Conservation (phyloP, 768 basidiomycete genomes). For the Panaeolus papilionaceus region DNA sequence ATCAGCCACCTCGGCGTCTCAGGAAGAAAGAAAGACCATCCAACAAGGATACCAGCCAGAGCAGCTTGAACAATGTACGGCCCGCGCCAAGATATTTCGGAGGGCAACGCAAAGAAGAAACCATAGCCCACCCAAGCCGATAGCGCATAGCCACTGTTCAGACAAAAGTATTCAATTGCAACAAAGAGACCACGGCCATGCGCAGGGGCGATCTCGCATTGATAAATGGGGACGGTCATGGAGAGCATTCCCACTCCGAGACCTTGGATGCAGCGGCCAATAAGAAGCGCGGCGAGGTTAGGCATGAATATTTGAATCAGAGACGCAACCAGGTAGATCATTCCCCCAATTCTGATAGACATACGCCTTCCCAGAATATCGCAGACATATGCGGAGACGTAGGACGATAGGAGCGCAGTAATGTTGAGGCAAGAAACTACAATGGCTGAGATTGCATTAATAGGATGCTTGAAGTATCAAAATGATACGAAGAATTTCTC, state of each 20-base stretch:
- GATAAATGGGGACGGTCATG: slow-evolving; percentile 56
- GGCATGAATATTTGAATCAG: slow-evolving; percentile 57
- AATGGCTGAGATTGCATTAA: slow-evolving; percentile 41
- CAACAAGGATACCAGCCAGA: slow-evolving; percentile 51
- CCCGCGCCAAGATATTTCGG: slow-evolving; percentile 60
- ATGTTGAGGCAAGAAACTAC: slow-evolving; percentile 56
- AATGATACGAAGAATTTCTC: slow-evolving; percentile 17
- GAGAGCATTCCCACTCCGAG: slow-evolving; percentile 57
- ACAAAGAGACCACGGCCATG: slow-evolving; percentile 58
- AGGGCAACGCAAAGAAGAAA: slow-evolving; percentile 52
- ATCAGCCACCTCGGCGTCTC: slow-evolving; percentile 63
- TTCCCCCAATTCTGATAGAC: slow-evolving; percentile 55
- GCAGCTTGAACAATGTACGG: slow-evolving; percentile 60
- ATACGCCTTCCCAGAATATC: slow-evolving; percentile 57
- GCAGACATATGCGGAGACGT: slow-evolving; percentile 53
- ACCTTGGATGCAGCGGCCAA: slow-evolving; percentile 53
- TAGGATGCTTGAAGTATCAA: background rate
- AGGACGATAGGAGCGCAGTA: slow-evolving; percentile 53
- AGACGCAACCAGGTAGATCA: slow-evolving; percentile 54
- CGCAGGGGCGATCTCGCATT: slow-evolving; percentile 54
- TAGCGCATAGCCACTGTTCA: slow-evolving; percentile 56
- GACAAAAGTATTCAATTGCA: slow-evolving; percentile 58
- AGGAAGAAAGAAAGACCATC: slow-evolving; percentile 55
- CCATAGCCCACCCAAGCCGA: slow-evolving; percentile 56
- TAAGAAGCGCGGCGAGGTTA: slow-evolving; percentile 44